A percentile compares a stretch with the other conserved stretches of the same genome.
phyloP scores from a whole-genome alignment of 2,329 filamentous ascomycete species.

The Colletotrichum noveboracense region DNA sequence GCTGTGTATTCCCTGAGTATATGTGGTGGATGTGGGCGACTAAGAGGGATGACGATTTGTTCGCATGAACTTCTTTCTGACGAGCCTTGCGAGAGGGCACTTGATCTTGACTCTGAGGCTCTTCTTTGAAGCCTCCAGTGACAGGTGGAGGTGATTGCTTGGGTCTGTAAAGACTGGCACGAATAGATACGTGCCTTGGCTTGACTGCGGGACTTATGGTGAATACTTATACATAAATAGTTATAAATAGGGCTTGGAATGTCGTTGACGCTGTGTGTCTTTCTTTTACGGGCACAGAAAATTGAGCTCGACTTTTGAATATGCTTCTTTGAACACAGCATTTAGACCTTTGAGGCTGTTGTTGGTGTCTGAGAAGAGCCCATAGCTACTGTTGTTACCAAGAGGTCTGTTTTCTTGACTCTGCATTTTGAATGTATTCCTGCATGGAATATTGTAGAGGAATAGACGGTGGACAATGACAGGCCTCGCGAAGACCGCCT shows the following conservation, averaged over 20 bases:
- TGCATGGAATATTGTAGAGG: not conserved
- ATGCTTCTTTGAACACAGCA: not conserved
- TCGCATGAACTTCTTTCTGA: not conserved
- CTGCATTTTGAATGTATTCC: not conserved
- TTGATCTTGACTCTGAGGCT: not conserved
- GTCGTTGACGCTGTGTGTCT: too few species aligned
- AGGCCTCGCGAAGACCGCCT: not conserved
- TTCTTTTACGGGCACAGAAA: not conserved
- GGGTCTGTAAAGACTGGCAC: not conserved
- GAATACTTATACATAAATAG: too few species aligned
- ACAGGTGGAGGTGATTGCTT: not conserved
- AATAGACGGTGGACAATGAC: not conserved
- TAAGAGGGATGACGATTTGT: not conserved
- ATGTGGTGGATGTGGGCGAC: not conserved
- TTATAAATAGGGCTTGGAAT: too few species aligned
- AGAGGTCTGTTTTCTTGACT: not conserved
- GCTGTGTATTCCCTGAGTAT: not conserved
- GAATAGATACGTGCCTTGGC: not conserved
- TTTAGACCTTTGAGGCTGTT: not conserved
- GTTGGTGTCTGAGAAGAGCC: not conserved
- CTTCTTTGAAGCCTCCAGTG: not conserved
- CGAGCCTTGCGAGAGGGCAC: not conserved
- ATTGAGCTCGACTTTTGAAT: not conserved
- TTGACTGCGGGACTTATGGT: not conserved
- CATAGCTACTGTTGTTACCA: not conserved